Base-by-base conservation (phyloP, 345 rosid genomes). In the Capsella bursapastoris region DNA sequence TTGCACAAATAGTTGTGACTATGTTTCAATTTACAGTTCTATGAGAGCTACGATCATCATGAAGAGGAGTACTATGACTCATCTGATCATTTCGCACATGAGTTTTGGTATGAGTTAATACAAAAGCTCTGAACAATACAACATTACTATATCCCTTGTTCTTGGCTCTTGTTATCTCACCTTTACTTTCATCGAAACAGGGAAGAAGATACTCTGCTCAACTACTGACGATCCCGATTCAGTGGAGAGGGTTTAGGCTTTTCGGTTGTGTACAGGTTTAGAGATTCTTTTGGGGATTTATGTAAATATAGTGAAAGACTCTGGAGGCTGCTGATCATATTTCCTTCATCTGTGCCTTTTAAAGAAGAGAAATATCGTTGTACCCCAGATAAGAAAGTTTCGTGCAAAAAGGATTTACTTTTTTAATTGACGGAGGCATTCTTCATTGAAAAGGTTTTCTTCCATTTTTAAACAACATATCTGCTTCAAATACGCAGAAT, bases 1-100 rank as follows among this genome's bases (percentile, higher is more conserved):
- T 53, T 35, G 64, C 55, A 31, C 31, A 8, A 45, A 0, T 0
- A 12, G 12, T 11, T 57, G 41, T 51, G 13, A 15, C 38, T n/a
- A 6, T 31, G 4, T 45, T 44, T 13, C 37, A 49, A 12, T 52
- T 53, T 5, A 40, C 75, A 81, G 83, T 37, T 63, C 14, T 74
- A 37, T 52, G 80, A 75, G 31, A 27, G 49, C 59, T 18, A 48
- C 7, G 69, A 6, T 61, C 34, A 50, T 57, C 45, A 71, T 64
- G 64, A 61, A 47, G 73, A 65, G 49, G 71, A 66, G 41, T 45
- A 51, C 45, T 44, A 27, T 59, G 65, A 61, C 45, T 64, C 80
- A 22, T 70, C 66, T 16, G 79, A 76, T 68, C 32, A 50, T 50
- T 74, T 38, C 6, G 69, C 27, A 14, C 57, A 52, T 62, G 69